phyloP scores from a whole-genome alignment of 306 rosid genomes.

The Fragaria iinumae region DNA sequence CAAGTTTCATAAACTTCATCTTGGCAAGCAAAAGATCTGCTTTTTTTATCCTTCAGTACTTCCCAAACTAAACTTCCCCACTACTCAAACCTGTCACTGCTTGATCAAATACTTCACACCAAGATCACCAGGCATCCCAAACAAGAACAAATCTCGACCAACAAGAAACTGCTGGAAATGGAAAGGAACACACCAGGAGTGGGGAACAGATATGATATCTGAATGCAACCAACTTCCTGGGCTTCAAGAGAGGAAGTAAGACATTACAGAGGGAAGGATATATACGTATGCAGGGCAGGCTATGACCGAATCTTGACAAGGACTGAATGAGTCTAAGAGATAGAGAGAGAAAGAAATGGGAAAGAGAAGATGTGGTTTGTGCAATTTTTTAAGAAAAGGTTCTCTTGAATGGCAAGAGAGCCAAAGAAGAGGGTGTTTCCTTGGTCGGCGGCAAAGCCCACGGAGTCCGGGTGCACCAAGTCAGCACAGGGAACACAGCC shows the following conservation, averaged over 20 bases:
- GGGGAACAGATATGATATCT: constrained; percentile 44
- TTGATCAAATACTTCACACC: constrained; percentile 33
- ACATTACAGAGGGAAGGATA: constrained; percentile 35
- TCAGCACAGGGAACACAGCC: constrained; percentile 81
- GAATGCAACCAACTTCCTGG: constrained; percentile 44
- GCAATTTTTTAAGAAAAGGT: constrained; percentile 57
- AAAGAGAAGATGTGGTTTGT: constrained; percentile 35
- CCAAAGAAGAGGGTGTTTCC: constrained; percentile 82
- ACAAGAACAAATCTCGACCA: constrained; percentile 11
- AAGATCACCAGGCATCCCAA: constrained; percentile 33
- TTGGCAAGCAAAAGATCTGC: constrained; percentile 48
- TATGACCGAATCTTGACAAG: constrained; percentile 72
- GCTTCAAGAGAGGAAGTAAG: constrained; percentile 50
- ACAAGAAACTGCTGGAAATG: constrained; percentile 29
- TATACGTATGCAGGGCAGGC: constrained; percentile 22
- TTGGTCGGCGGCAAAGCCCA: constrained; percentile 98
- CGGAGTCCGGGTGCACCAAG: constrained; percentile 76
- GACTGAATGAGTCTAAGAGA: constrained; percentile 60
- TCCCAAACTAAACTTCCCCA: constrained; percentile 26
- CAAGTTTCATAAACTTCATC: constrained; percentile 99
- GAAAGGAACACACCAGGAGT: constrained; percentile 29
- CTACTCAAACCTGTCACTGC: constrained; percentile 39
- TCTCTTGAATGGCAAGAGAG: constrained; percentile 80
- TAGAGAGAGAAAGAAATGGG: constrained; percentile 44
- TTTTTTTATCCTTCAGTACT: constrained; percentile 21